Evolutionary conservation across 257 asterid genomes (phyloP).

Genomic region (Nemophila menziesii): DNA sequence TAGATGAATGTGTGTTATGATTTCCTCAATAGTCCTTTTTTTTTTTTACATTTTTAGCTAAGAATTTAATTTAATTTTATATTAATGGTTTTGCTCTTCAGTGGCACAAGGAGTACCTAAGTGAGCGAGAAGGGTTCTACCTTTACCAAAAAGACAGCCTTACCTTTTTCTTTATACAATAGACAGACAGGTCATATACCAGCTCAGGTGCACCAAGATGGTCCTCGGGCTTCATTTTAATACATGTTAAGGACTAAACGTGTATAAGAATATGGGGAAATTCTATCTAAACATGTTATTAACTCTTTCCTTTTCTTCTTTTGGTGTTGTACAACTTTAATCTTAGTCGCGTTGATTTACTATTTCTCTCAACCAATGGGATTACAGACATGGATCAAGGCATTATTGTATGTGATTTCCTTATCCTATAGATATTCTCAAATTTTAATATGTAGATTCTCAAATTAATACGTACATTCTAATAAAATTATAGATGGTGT

Average conservation of each 20-base stretch:
- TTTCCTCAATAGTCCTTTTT: too few species aligned
- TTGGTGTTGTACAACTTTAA: slow-evolving; percentile 46
- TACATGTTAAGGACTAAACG: slow-evolving; percentile 95
- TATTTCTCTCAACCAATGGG: slow-evolving; percentile 84
- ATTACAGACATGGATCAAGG: slow-evolving; percentile 61
- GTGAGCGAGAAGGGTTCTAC: too few species aligned
- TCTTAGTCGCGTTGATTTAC: slow-evolving; percentile 70
- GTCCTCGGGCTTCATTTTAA: too few species aligned
- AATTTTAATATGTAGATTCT: slow-evolving; percentile 1
- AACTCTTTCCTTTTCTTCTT: slow-evolving; percentile 6
- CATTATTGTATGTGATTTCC: slow-evolving; percentile 61
- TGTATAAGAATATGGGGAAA: neutral
- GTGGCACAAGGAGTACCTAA: too few species aligned
- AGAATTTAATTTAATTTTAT: too few species aligned
- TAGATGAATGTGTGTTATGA: too few species aligned
- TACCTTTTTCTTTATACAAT: too few species aligned
- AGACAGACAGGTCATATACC: too few species aligned
- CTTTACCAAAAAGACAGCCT: too few species aligned
- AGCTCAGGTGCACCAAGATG: too few species aligned
- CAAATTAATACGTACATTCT: slow-evolving; percentile 3
- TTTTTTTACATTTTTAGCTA: too few species aligned
- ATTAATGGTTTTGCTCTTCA: too few species aligned
- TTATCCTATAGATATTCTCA: neutral
- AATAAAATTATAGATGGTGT: slow-evolving; percentile 42
- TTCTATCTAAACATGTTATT: neutral